Evolutionary conservation across 305 asterid species (phyloP).

Genomic region (Ajuga reptans): DNA sequence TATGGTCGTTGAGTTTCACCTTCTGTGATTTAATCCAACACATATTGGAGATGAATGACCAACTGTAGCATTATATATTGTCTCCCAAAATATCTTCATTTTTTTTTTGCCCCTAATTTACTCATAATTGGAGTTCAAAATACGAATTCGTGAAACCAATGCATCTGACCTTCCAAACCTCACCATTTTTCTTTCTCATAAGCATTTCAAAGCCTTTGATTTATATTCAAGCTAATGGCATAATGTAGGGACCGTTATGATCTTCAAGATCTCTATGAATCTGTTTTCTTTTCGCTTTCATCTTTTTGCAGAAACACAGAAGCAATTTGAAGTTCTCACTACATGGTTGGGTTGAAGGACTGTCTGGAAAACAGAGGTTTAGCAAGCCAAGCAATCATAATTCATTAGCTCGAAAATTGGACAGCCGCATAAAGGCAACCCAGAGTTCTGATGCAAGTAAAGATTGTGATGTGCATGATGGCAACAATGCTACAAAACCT

Average conservation of each 20-base stretch:
- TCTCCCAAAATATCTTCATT: background rate
- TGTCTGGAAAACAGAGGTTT: conserved; percentile 42
- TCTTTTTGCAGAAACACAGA: conserved; percentile 66
- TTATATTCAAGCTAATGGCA: conserved; percentile 4
- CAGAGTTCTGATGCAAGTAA: conserved; percentile 32
- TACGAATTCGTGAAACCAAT: background rate
- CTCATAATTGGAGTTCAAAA: background rate
- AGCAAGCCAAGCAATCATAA: conserved; percentile 28
- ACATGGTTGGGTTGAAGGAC: conserved; percentile 62
- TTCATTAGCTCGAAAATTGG: conserved; percentile 28
- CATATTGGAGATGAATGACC: background rate
- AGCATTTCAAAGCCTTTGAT: background rate
- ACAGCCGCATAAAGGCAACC: conserved; percentile 25
- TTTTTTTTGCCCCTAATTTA: background rate
- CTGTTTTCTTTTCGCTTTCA: conserved; percentile 11
- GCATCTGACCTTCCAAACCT: background rate
- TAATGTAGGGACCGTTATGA: background rate
- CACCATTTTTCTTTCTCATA: background rate
- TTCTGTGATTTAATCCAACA: background rate
- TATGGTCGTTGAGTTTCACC: background rate
- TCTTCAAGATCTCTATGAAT: conserved; percentile 10
- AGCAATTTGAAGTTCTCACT: conserved; percentile 61
- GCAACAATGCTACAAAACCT: conserved; percentile 25
- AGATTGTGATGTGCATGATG: conserved; percentile 26
- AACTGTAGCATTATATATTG: background rate